Evolutionary conservation across 192 early-diverging fungal genomes (phyloP), one percentile per base, ranked within the genome.

Genomic region (Diversispora eburnea): DNA sequence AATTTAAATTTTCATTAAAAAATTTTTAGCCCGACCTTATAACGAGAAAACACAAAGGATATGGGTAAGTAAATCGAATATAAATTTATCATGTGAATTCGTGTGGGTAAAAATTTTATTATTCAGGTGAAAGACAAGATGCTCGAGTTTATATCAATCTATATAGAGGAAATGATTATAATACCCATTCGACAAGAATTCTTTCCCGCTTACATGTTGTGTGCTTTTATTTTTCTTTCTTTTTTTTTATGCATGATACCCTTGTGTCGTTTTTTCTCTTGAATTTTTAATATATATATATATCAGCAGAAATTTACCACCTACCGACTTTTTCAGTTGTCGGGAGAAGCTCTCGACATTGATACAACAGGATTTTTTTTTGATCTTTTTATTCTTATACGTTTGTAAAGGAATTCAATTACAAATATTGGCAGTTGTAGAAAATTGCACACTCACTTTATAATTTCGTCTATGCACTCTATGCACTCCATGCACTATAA

Each of bases 21-120:
- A 10, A 0, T 5, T 46, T 41, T 19, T 77, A 90, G 88, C 90
- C 92, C 0, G 92, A 94, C 74, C 76, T 84, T 46, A 66, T 80
- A 19, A 79, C 85, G 48, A 85, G 92, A 46, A 90, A 90, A 70
- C 93, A 94, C 79, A 86, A 84, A 59, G 89, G 90, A 46, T 93
- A 89, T 85, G 94, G 94, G 88, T 92, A 83, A 79, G 87, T 77
- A 33, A 46, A 63, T 13, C 42, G 7, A 67, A 12, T 41, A 33
- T 19, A 64, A 54, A 17, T 54, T 58, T 54, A 49, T 42, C 57
- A 8, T 59, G 17, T 57, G 56, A 25, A 13, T 70, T 57, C 54
- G 51, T 33, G 51, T 54, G 8, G n/a, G 33, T 8, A 25, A 65
- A 42, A 41, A 19, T 0, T 62, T 41, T 62, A 62, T 62, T 41